These are phyloP conservation scores for Fusarium newnesense DNA, from an alignment of 2,329 filamentous ascomycete genomes.

Conservation along the genomic window DNA sequence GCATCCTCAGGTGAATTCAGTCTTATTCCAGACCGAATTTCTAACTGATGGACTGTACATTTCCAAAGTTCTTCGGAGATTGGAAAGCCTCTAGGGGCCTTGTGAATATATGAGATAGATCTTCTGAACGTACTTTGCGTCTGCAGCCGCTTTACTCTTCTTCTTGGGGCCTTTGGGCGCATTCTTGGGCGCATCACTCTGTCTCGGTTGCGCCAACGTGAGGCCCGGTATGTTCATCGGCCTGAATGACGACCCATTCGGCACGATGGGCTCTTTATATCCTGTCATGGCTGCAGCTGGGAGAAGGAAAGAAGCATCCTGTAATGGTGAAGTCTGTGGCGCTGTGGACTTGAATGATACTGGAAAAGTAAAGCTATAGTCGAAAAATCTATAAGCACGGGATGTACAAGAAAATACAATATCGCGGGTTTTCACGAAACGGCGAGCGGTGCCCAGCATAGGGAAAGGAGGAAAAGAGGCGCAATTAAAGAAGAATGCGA, in stretches of 20 bases:
- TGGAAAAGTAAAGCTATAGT: background rate
- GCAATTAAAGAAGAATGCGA: background rate
- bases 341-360: background rate
- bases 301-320: conserved; percentile 20
- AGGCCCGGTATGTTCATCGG: conserved; percentile 32
- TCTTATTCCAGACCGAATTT: background rate
- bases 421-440: conserved; percentile 1
- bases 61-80: background rate
- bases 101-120: background rate
- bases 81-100: background rate
- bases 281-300: conserved; percentile 17
- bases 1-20: too few species aligned
- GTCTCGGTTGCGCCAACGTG: conserved; percentile 20
- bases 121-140: background rate
- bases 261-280: background rate
- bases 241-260: background rate
- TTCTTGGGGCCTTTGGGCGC: background rate
- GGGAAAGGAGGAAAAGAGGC: background rate
- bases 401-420: background rate
- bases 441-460: conserved; percentile 17
- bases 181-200: background rate
- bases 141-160: background rate
- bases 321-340: background rate
- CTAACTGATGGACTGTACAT: too few species aligned
- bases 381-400: background rate